A percentile compares a stretch with the other conserved stretches of the same genome.
phyloP scores from a whole-genome alignment of 192 early-diverging fungal species.

The Allomyces javanicus region DNA sequence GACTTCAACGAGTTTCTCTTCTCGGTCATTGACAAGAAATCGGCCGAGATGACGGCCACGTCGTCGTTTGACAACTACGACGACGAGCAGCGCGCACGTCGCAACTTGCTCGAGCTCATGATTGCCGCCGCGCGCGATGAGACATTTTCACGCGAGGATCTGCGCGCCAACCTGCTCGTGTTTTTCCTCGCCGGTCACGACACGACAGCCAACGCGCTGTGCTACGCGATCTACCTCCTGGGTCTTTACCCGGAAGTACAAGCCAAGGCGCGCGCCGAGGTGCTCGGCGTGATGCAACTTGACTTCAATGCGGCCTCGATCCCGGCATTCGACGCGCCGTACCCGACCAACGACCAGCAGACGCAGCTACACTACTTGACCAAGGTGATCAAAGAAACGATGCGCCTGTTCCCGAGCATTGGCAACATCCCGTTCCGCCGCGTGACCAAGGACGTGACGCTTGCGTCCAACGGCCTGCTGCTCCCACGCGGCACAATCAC shows the following conservation, averaged over 20 bases:
- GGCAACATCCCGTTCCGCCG: not conserved
- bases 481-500: too few species aligned
- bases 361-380: not conserved
- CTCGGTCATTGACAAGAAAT: not conserved
- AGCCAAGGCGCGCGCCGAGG: not conserved
- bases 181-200: not conserved
- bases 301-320: not conserved
- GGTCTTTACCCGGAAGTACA: not conserved
- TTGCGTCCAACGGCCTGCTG: not conserved
- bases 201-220: not conserved
- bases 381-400: not conserved
- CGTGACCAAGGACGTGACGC: not conserved
- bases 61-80: not conserved
- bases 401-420: not conserved
- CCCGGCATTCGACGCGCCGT: not conserved
- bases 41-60: not conserved
- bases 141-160: not conserved
- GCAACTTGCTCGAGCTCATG: not conserved
- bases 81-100: not conserved
- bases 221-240: not conserved
- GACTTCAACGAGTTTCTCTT: not conserved
- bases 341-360: not conserved
- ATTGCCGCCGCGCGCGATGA: not conserved
- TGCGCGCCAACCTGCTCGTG: not conserved
- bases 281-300: not conserved